phyloP scores from a whole-genome alignment of 495 filamentous ascomycete genomes.

The Penicillium roqueforti region DNA sequence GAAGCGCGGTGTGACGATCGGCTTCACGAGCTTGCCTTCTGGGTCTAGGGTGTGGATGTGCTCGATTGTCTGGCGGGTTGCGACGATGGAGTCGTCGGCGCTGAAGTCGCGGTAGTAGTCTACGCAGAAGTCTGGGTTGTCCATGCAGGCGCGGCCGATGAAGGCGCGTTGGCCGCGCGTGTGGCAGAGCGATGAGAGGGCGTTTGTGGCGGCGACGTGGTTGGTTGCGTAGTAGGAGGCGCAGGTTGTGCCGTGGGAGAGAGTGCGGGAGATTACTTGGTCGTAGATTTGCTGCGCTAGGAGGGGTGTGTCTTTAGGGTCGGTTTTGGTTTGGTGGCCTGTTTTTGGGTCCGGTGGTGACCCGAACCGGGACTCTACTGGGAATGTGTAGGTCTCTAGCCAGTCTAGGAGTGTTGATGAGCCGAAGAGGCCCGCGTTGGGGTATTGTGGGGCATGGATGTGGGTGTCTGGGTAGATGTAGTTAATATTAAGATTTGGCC shows the following conservation, averaged over 20 bases:
- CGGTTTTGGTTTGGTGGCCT: not conserved
- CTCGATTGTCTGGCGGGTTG: conserved; percentile 57
- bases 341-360: conserved; percentile 3
- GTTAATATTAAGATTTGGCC: not conserved
- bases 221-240: conserved; percentile 88
- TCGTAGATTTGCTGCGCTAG: conserved; percentile 58
- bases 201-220: conserved; percentile 72
- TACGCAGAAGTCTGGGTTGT: conserved; percentile 58
- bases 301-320: conserved; percentile 21
- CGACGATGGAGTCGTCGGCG: conserved; percentile 49
- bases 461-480: conserved; percentile 67
- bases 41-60: conserved; percentile 69
- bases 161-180: conserved; percentile 76
- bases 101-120: conserved; percentile 70
- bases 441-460: conserved; percentile 88
- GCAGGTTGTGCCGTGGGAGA: conserved; percentile 83
- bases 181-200: conserved; percentile 74
- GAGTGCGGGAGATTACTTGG: conserved; percentile 67
- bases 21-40: conserved; percentile 52
- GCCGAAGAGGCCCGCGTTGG: conserved; percentile 87
- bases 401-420: conserved; percentile 83
- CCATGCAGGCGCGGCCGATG: conserved; percentile 85
- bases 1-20: conserved; percentile 89
- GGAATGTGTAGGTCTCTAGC: conserved; percentile 92
- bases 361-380: conserved; percentile 69